These are phyloP conservation scores for Chrysosporium queenslandicum DNA, from an alignment of 2,329 filamentous ascomycete genomes.

Conservation along the genomic window DNA sequence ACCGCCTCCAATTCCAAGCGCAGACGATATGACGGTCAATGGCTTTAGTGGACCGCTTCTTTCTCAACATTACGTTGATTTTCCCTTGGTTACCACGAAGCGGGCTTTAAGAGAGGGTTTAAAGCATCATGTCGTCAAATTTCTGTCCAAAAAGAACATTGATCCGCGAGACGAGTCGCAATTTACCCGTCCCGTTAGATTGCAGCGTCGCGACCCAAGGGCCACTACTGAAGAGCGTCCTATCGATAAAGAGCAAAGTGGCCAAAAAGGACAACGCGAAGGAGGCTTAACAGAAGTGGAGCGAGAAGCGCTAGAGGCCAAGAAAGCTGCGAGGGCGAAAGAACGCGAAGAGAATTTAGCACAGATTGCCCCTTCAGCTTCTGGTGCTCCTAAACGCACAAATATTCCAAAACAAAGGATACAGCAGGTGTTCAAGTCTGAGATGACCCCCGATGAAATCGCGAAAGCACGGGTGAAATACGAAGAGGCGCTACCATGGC, in stretches of 20 bases:
- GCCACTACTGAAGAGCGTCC: conserved; percentile 35
- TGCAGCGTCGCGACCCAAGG: conserved; percentile 80
- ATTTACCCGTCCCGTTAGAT: conserved; percentile 76
- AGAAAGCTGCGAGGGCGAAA: conserved; percentile 68
- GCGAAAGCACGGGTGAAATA: conserved; percentile 59
- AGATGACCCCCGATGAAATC: conserved; percentile 64
- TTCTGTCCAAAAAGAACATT: conserved; percentile 54
- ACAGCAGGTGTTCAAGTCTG: conserved; percentile 73
- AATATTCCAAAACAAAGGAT: conserved; percentile 64
- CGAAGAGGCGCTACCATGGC: conserved; percentile 92
- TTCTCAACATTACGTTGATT: conserved; percentile 42
- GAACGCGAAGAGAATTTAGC: conserved; percentile 79
- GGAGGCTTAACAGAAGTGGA: conserved; percentile 56
- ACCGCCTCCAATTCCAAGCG: conserved; percentile 17
- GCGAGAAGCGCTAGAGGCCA: conserved; percentile 47
- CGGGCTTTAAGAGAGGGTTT: conserved; percentile 66
- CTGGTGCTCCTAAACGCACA: conserved; percentile 58
- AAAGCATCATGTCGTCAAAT: conserved; percentile 78
- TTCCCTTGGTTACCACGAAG: conserved; percentile 73
- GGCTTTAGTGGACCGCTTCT: conserved; percentile 37
- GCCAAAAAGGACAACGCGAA: conserved; percentile 32
- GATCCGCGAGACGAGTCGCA: conserved; percentile 67
- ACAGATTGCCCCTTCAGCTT: conserved; percentile 77
- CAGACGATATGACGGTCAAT: conserved; percentile 30
- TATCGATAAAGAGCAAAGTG: conserved; percentile 45